Base-by-base conservation (phyloP, 805 yeast genomes). In the Clavispora santaluciae region DNA sequence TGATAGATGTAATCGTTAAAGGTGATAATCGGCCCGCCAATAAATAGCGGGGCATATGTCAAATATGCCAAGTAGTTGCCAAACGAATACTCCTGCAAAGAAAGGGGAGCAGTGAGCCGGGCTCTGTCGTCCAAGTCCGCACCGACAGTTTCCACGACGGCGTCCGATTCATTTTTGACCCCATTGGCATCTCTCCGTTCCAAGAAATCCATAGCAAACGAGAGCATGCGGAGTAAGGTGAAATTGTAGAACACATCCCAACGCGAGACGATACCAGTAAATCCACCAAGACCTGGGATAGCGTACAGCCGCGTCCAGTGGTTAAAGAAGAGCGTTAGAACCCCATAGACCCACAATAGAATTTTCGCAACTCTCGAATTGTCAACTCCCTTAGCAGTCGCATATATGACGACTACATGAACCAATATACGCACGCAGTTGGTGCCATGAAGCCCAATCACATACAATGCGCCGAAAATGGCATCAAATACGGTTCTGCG, bases 241-340 rank as follows among this genome's bases (percentile, higher is more conserved):
- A 95, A 89, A 63, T 93, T 93, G 72, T 81, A 93, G 53, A 86
- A 87, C 3, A 93, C 97, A 57, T 93, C 97, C 99, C 99, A 93
- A 53, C 98, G 74, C 13, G 79, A 72, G 45, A 93, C 81, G 11
- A 90, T 73, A 1, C 98, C 97, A 36, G 75, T 73, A 51, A 76
- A 83, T 0, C 75, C 73, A 21, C 64, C 51, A 7, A 28, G 54
- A 88, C 95, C 51, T 86, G 60, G 26, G 75, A 63, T 28, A 4
- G 31, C 31, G 6, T 15, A 28, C 20, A 15, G 31, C 20, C 31
- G 31, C 6, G 31, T 28, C 31, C 31, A 28, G 18, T 33, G 36
- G 57, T 93, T 93, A 38, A 87, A 55, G 57, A 93, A 88, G 23
- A 93, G 67, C 0, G 90, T 70, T 5, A 71, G 74, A n/a, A 93